Evolutionary conservation across 352 stramenopile genomes (phyloP), one percentile per base, ranked within the genome.

Genomic region (Phytophthora niederhauseri): DNA sequence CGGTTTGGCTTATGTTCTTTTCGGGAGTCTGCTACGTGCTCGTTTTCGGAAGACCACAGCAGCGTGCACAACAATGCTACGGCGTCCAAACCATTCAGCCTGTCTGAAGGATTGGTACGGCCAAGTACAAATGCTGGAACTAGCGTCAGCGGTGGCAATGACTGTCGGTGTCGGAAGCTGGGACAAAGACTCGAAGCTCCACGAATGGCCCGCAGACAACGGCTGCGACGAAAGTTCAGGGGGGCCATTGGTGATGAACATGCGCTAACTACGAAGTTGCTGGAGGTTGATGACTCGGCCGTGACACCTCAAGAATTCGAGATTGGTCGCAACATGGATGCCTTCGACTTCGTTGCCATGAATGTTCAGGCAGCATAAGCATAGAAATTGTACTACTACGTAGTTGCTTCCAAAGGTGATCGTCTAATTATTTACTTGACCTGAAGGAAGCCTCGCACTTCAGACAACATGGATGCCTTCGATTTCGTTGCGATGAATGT

Each of bases 381-480:
- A n/a, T n/a, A n/a, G n/a, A n/a, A n/a, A n/a, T n/a, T n/a, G n/a
- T n/a, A n/a, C n/a, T n/a, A n/a, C n/a, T n/a, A n/a, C n/a, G n/a
- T n/a, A n/a, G n/a, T n/a, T 46, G 52, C 19, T 49, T 58, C 50
- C 30, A 28, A 71, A 50, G 11, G 61, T 24, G 26, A 51, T 28
- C 24, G 7, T 59, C 50, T 60, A 64, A 48, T 61, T 50, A n/a
- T 59, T 36, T 84, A 95, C 65, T 89, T 92, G 51, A 96, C 82
- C 67, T 94, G 85, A 34, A 96, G 81, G 60, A 94, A 96, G 8
- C 88, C 88, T 15, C 88, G 86, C 51, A 91, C 88, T 31, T 94
- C 85, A n/a, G n/a, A 49, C 31, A 36, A 41, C 19, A 19, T 84
- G 59, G 61, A 86, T 8, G 70, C 51, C 17, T 85, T 85, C 38